Evolutionary conservation across 257 asterid species (phyloP), one percentile per base, ranked within the genome.

Genomic region (Lavandula angustifolia): DNA sequence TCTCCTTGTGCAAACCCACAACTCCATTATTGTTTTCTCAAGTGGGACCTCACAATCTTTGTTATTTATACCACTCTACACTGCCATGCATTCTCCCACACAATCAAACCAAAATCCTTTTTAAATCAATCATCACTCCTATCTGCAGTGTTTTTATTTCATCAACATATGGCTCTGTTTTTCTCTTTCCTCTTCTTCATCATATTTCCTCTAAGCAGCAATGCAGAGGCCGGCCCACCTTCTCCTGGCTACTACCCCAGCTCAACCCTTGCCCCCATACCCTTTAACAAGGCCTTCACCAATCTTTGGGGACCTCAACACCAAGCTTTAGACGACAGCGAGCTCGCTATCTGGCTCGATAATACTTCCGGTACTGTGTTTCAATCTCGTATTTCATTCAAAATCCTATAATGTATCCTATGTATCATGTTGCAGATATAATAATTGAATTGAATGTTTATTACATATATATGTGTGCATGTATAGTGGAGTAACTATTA

Each of bases 231-330:
- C 3, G 91, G 83, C 3, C 95, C 95, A 62, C 96, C 96, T 67
- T 76, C 92, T 0, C 98, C 98, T 0, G 96, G 98, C 18, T 85
- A 81, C 82, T 83, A 71, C 70, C 98, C 96, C 33, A 82, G 94
- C 46, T 79, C 88, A 52, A 83, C 78, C 44, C 50, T 80, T 32
- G 74, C 77, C 34, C 57, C 94, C 22, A 29, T 77, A 71, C 82
- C 72, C 40, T 91, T 91, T 76, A 13, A 48, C 76, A 87, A 81
- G 58, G 88, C 75, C 10, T 91, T 77, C 57, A 54, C 63, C 56
- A 88, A 78, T 44, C 87, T 72, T 47, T 91, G 98, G 98, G 98
- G 98, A 43, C 84, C 95, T 75, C 95, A 85, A 65, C 87, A 88
- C 43, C 98, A 91, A 75, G 77, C 75, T 3, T 4, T 86, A 29